Conservation (phyloP, 1,284 basidiomycete genomes). For the Flammula alnicola region DNA sequence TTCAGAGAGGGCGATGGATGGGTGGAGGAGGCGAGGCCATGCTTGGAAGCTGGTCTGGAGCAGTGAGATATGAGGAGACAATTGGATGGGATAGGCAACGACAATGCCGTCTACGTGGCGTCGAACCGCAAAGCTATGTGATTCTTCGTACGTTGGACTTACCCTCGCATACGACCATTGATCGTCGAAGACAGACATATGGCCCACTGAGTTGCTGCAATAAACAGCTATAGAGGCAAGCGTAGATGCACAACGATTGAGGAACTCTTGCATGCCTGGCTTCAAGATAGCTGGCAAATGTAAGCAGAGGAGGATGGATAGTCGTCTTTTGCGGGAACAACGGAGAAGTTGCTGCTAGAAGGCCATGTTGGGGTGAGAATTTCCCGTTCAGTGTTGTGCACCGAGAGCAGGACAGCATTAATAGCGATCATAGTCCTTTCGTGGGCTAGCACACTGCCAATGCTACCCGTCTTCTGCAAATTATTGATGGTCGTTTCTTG, state of each 20-base stretch:
- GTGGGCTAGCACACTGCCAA: constrained; percentile 56
- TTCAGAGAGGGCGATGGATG: constrained; percentile 57
- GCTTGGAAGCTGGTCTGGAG: constrained; percentile 83
- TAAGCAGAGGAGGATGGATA: constrained; percentile 74
- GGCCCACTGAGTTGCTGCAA: constrained; percentile 73
- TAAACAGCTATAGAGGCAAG: constrained; percentile 66
- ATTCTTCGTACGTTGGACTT: constrained; percentile 71
- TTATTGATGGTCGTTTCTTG: constrained; percentile 62
- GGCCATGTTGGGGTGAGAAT: constrained; percentile 78
- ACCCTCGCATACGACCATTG: constrained; percentile 70
- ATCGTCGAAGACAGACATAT: constrained; percentile 86
- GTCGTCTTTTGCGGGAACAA: constrained; percentile 62
- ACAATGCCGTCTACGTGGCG: constrained; percentile 69
- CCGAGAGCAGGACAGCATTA: constrained; percentile 78
- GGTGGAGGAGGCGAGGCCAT: constrained; percentile 83
- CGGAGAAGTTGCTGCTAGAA: constrained; percentile 69
- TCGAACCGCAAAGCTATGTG: constrained; percentile 64
- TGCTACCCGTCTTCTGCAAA: constrained; percentile 45
- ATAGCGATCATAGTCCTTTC: constrained; percentile 81
- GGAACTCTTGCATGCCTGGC: constrained; percentile 77
- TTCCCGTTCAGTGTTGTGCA: constrained; percentile 77
- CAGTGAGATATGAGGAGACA: constrained; percentile 72
- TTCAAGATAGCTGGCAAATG: constrained; percentile 58
- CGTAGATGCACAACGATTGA: constrained; percentile 68
- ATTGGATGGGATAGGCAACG: constrained; percentile 72